These are phyloP conservation scores for Xylaria sp. DNA, from an alignment of 2,329 filamentous ascomycete genomes.

Conservation along the genomic window DNA sequence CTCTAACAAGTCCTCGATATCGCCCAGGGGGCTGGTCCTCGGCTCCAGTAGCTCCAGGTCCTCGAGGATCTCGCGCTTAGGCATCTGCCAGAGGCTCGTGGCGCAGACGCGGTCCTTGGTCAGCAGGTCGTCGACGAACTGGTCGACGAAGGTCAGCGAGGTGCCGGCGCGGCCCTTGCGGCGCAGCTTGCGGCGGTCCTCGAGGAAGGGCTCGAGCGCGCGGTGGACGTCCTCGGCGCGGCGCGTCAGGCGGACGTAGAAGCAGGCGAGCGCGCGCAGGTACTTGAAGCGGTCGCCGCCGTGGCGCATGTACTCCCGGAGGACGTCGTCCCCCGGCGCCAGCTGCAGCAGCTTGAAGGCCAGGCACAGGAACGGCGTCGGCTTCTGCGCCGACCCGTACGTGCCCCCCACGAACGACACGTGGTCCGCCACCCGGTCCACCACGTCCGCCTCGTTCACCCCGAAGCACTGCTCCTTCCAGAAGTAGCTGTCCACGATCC, in stretches of 20 bases:
- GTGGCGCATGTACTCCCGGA: conserved; percentile 77
- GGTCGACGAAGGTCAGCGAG: conserved; percentile 78
- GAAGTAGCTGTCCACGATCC: conserved; percentile 93
- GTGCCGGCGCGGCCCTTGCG: conserved; percentile 75
- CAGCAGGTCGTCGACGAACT: conserved; percentile 90
- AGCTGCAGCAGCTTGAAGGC: conserved; percentile 94
- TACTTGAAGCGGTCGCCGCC: conserved; percentile 83
- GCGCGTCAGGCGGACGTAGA: conserved; percentile 91
- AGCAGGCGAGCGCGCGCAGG: conserved; percentile 82
- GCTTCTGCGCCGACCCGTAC: conserved; percentile 80
- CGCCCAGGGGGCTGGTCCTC: conserved; percentile 79
- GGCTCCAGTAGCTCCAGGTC: conserved; percentile 88
- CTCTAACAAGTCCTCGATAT: conserved; percentile 72
- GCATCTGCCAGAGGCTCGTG: conserved; percentile 91
- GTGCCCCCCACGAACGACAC: conserved; percentile 86
- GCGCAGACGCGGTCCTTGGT: conserved; percentile 88
- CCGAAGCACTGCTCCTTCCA: conserved; percentile 99
- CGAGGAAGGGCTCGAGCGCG: conserved; percentile 79
- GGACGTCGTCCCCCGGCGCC: conserved; percentile 74
- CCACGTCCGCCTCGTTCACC: conserved; percentile 79
- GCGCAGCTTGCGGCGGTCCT: conserved; percentile 82
- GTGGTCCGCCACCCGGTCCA: conserved; percentile 85
- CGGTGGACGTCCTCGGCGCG: conserved; percentile 78
- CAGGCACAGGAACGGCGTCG: conserved; percentile 90
- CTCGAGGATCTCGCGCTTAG: conserved; percentile 78